A percentile compares a stretch with the other conserved stretches of the same genome.
These are phyloP conservation scores for Talaromyces rugulosus DNA, from an alignment of 2,329 filamentous ascomycete species.

Conservation along the genomic window DNA sequence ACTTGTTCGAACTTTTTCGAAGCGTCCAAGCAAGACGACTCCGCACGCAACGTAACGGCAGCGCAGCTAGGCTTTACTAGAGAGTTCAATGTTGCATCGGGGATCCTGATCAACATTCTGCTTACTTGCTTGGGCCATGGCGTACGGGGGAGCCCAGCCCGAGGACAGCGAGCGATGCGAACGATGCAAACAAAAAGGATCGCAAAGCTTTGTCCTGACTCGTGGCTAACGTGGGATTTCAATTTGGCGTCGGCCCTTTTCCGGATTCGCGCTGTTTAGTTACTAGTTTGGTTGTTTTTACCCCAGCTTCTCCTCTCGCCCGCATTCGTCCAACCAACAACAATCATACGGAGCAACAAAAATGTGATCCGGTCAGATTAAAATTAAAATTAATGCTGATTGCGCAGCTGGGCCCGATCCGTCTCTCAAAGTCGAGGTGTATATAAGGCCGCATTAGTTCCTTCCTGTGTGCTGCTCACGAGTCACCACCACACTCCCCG, in stretches of 20 bases:
- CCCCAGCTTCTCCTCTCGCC: neutral
- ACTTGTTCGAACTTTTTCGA: neutral
- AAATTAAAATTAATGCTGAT: neutral
- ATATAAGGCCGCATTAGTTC: neutral
- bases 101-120: neutral
- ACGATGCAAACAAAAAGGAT: neutral
- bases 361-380: neutral
- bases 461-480: neutral
- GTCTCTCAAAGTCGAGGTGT: neutral
- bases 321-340: neutral
- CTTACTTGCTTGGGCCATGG: neutral
- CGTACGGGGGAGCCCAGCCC: neutral
- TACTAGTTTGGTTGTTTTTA: neutral
- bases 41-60: neutral
- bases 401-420: neutral
- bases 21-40: neutral
- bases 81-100: slow-evolving; percentile 5
- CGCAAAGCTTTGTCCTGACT: neutral
- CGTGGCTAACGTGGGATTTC: neutral
- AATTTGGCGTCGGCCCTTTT: neutral
- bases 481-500: neutral
- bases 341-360: neutral
- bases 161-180: neutral
- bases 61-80: neutral
- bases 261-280: neutral